Base-by-base conservation (phyloP, 805 yeast species). In the Helenozyma baotianmanensis region DNA sequence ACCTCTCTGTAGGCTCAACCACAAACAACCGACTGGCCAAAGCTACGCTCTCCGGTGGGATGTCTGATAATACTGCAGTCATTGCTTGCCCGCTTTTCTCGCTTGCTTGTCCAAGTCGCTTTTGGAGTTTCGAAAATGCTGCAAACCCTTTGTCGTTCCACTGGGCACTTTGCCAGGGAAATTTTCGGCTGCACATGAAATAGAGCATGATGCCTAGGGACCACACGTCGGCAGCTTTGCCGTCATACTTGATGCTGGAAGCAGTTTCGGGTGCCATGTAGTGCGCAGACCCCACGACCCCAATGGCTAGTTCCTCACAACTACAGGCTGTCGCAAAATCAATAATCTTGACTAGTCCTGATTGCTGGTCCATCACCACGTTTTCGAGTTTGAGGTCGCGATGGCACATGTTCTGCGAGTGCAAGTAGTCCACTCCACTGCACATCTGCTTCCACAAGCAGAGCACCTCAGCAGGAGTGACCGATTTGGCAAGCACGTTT, bases 371-470 rank as follows among this genome's bases (percentile, higher is more conserved):
- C 14, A 72, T 30, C 21, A 72, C 60, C 29, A 73, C 42, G 39
- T 74, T 74, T 17, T 63, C 72, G 15, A 68, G 54, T 49, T 74
- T 74, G 32, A 74, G 45, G 51, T 74, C 80, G 25, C 79, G 54
- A 46, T 74, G 80, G 38, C 70, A 64, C 11, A 70, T 42, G 15
- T 53, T 50, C 2, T 33, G 29, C 8, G 17, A 21, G 39, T 74
- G 79, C 25, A 74, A 38, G 44, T 60, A 64, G 2, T 27, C 12
- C 4, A 74, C 43, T 0, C 66, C 77, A 3, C 25, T 19, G 12
- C 62, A 47, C 3, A 70, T 34, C 46, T 74, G 79, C 33, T 56
- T 58, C 64, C 69, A 68, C 25, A 59, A 50, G 32, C 67, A 54
- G 13, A 58, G 30, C 22, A 50, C 33, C 17, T 50, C 56, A 2